Evolutionary conservation across 2,329 filamentous ascomycete genomes (phyloP), one percentile per base, ranked within the genome.

Genomic region (Talaromyces sp.): DNA sequence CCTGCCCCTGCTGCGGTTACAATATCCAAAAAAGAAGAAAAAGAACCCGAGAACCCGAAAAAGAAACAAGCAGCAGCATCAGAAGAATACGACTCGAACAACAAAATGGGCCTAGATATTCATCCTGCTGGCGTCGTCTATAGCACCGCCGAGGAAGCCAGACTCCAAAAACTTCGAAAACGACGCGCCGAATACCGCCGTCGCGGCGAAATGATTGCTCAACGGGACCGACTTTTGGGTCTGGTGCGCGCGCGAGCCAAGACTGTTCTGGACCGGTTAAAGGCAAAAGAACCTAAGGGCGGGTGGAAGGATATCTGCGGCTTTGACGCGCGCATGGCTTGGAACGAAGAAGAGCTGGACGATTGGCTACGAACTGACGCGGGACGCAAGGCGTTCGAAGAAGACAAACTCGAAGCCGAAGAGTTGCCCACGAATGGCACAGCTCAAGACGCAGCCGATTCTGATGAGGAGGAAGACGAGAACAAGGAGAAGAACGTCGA

Each of bases 251-350:
- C 75, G 26, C 70, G 78, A 35, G 73, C 74, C 13, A 78, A 77
- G 62, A 70, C 61, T 38, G 69, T 80, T 4, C 69, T 79, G 3
- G 79, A 80, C 50, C 72, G 73, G 29, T 61, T 81, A 46, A 79
- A 78, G 63, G 74, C 77, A 57, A 69, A 69, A 19, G 77, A 80
- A 41, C 75, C 78, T 2, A 79, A 80, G 62, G 73, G 72, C 27
- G 74, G 75, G 49, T 74, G 75, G 74, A 81, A 81, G 62, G 78
- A 80, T 64, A 75, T 80, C 50, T 81, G 79, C 62, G 79, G 79
- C 1, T 81, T 78, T 62, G 79, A 81, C 63, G 67, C 71, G 13
- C 71, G 79, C 21, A 69, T 81, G 27, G 71, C 77, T 0, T 81
- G 79, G 78, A 75, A 74, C 2, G 79, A 81, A 58, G 76, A 78